Evolutionary conservation across 2,329 filamentous ascomycete genomes (phyloP).

Genomic region (Neofusicoccum sp.): DNA sequence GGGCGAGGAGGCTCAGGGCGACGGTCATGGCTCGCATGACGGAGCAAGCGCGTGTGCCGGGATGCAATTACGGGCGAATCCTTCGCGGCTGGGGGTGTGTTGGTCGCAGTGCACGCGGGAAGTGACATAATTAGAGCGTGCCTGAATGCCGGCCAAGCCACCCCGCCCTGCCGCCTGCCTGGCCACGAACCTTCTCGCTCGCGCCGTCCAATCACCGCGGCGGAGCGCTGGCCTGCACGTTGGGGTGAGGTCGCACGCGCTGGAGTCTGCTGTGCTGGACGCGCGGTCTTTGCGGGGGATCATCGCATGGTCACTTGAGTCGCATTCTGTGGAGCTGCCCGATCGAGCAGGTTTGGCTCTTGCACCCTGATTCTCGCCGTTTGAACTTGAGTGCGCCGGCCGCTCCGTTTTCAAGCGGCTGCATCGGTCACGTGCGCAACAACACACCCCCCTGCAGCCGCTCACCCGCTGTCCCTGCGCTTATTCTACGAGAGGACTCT

Average conservation of each 20-base stretch:
- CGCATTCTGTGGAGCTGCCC: background rate
- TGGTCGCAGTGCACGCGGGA: background rate
- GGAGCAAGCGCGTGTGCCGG: background rate
- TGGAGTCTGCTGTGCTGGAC: background rate
- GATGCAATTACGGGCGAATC: background rate
- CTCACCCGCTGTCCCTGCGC: too few relatives aligned
- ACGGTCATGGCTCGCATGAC: too few relatives aligned
- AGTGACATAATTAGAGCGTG: background rate
- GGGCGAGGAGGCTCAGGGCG: background rate
- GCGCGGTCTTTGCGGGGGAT: conserved; percentile 2
- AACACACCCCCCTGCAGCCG: too few relatives aligned
- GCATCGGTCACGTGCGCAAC: background rate
- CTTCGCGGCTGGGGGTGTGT: background rate
- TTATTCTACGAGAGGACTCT: too few relatives aligned
- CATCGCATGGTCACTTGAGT: background rate
- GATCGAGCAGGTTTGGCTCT: background rate
- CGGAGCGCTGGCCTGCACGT: background rate
- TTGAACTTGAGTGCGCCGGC: background rate
- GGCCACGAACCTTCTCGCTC: background rate
- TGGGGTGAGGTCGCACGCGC: background rate
- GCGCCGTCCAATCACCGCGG: background rate
- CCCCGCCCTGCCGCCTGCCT: background rate
- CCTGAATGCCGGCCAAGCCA: background rate
- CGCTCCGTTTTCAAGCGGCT: background rate
- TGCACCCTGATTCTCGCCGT: background rate